A percentile compares a stretch with the other conserved stretches of the same genome.
Conservation (phyloP, 768 basidiomycete species). For the Asterophora parasitica region DNA sequence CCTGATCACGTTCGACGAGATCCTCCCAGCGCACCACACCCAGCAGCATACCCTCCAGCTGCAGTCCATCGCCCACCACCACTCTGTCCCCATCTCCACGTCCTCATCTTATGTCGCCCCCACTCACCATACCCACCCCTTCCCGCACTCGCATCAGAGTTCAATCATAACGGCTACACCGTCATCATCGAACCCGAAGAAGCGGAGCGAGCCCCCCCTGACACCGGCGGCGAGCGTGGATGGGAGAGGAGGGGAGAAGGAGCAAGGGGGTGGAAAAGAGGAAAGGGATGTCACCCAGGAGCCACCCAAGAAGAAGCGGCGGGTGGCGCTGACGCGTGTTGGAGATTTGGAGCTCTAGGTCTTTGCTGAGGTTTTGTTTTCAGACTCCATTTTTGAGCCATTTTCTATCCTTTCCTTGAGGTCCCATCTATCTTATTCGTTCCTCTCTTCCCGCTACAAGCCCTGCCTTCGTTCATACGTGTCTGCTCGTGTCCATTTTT, state of each 20-base stretch:
- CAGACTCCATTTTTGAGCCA: neutral
- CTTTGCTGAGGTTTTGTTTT: neutral
- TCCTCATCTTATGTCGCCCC: slow-evolving; percentile 29
- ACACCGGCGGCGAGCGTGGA: slow-evolving; percentile 48
- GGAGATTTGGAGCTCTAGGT: slow-evolving; percentile 46
- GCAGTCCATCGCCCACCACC: slow-evolving; percentile 84
- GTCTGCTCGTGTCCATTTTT: neutral
- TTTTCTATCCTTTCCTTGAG: neutral
- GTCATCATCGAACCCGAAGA: slow-evolving; percentile 25
- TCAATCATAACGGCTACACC: slow-evolving; percentile 19
- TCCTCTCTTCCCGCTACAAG: no score
- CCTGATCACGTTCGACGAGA: slow-evolving; percentile 90
- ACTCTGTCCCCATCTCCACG: slow-evolving; percentile 60
- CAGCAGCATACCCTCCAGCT: slow-evolving; percentile 90
- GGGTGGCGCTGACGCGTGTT: slow-evolving; percentile 70
- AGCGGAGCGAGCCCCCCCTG: slow-evolving; percentile 41
- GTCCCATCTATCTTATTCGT: no score
- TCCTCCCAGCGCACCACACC: slow-evolving; percentile 80
- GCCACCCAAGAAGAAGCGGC: slow-evolving; percentile 82
- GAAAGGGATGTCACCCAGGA: slow-evolving; percentile 31
- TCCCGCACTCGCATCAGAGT: slow-evolving; percentile 24
- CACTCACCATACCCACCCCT: slow-evolving; percentile 30
- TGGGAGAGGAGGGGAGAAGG: slow-evolving; percentile 32
- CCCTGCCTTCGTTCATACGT: no score
- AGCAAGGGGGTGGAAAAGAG: slow-evolving; percentile 19